Percentiles rank a stretch among this genome's conserved stretches.
Conservation (phyloP, 2,329 filamentous ascomycete species). For the Hymenoscyphus infarciens region DNA sequence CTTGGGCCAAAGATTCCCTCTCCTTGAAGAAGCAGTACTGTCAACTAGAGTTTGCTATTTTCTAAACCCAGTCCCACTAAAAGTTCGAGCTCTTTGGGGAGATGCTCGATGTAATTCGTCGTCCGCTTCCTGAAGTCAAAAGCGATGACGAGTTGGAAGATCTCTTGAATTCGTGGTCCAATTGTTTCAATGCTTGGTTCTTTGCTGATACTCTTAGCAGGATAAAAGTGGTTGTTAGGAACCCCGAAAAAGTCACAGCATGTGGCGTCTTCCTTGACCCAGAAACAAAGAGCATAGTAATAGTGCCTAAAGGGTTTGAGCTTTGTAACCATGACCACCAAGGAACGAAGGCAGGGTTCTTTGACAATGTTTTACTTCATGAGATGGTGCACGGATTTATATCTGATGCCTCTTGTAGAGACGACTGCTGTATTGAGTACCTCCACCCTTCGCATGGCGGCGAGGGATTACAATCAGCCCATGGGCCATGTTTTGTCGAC, state of each 20-base stretch:
- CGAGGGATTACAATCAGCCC: background rate
- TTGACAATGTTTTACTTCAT: background rate
- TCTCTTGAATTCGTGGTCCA: conserved; percentile 12
- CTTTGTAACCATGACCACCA: background rate
- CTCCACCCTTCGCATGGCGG: background rate
- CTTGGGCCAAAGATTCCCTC: background rate
- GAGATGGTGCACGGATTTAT: background rate
- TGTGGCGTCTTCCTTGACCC: background rate
- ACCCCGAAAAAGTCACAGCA: background rate
- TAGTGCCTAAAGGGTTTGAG: background rate
- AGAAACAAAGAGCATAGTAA: background rate
- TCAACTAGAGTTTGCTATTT: background rate
- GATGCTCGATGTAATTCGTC: background rate
- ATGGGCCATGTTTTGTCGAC: background rate
- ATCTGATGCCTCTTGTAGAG: background rate
- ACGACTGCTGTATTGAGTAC: background rate
- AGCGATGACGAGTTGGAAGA: background rate
- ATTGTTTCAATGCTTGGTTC: background rate
- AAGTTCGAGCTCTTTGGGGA: background rate
- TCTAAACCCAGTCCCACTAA: background rate
- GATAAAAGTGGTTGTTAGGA: background rate
- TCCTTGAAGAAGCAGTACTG: background rate
- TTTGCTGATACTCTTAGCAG: background rate
- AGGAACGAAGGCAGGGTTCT: background rate
- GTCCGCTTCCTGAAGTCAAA: background rate